Conservation (phyloP, 495 filamentous ascomycete species). For the Hypoxylon fuscum region DNA sequence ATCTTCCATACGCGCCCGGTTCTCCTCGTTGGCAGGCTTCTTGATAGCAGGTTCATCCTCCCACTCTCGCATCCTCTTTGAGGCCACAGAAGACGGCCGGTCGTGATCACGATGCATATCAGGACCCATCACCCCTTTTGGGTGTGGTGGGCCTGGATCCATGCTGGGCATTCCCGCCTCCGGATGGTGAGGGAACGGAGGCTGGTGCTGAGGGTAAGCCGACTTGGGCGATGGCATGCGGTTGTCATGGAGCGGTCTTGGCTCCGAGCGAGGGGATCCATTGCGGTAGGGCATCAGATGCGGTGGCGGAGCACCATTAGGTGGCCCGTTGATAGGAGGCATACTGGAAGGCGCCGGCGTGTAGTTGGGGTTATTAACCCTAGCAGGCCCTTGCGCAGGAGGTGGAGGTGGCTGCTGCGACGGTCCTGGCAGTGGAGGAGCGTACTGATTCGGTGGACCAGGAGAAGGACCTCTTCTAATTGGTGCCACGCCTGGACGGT, state of each 20-base stretch:
- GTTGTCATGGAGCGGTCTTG: conserved; percentile 83
- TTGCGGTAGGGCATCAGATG: conserved; percentile 84
- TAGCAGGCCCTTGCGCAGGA: conserved; percentile 54
- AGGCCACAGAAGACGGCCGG: conserved; percentile 77
- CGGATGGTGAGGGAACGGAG: conserved; percentile 74
- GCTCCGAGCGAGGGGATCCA: conserved; percentile 80
- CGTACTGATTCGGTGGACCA: conserved; percentile 67
- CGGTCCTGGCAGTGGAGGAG: conserved; percentile 60
- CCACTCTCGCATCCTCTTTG: conserved; percentile 91
- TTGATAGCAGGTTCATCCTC: conserved; percentile 83
- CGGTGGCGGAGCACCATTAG: conserved; percentile 71
- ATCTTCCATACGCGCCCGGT: conserved; percentile 84
- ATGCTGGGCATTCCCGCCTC: conserved; percentile 70
- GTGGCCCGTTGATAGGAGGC: conserved; percentile 47
- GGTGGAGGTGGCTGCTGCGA: conserved; percentile 56
- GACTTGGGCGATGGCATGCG: conserved; percentile 84
- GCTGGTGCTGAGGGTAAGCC: conserved; percentile 80
- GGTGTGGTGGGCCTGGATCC: conserved; percentile 74
- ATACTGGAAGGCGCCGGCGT: conserved; percentile 66
- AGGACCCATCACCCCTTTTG: conserved; percentile 51
- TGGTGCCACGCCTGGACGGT: conserved; percentile 64
- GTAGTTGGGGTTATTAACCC: conserved; percentile 78
- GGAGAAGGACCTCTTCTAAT: conserved; percentile 56
- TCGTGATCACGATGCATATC: conserved; percentile 75
- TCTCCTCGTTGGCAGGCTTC: conserved; percentile 89